Percentiles rank a stretch among this genome's conserved stretches.
These are phyloP conservation scores for Morella rubra DNA, from an alignment of 306 rosid species.

Conservation along the genomic window DNA sequence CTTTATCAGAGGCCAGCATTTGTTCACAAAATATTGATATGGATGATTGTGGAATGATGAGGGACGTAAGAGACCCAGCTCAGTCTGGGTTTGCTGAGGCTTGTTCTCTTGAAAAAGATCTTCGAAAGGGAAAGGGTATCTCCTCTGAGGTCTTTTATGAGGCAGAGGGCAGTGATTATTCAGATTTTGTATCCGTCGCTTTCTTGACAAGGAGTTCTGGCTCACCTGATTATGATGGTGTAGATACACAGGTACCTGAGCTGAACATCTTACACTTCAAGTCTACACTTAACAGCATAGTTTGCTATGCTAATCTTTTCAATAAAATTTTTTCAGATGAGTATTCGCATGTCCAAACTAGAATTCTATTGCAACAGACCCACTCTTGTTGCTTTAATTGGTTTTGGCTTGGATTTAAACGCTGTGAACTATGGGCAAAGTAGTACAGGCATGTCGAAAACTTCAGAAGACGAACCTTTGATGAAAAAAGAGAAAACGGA, in stretches of 20 bases:
- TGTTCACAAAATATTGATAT: conserved; percentile 44
- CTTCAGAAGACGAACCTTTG: conserved; percentile 44
- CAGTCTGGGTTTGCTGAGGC: conserved; percentile 55
- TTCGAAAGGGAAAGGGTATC: conserved; percentile 46
- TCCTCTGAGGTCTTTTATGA: conserved; percentile 68
- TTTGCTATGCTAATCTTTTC: conserved; percentile 28
- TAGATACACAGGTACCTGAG: conserved; percentile 81
- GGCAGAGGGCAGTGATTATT: conserved; percentile 63
- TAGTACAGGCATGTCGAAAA: conserved; percentile 27
- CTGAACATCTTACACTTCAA: conserved; percentile 23
- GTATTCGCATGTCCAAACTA: conserved; percentile 80
- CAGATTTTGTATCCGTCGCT: conserved; percentile 69
- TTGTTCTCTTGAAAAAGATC: conserved; percentile 55
- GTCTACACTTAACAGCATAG: conserved; percentile 7
- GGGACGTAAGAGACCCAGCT: conserved; percentile 29
- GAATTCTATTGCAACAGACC: conserved; percentile 93
- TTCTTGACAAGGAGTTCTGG: conserved; percentile 67
- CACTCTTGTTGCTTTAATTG: conserved; percentile 84
- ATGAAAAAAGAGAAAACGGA: conserved; percentile 61
- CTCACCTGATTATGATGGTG: conserved; percentile 82
- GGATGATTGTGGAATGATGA: conserved; percentile 38
- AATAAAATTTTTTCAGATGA: conserved; percentile 62
- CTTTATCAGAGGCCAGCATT: conserved; percentile 55
- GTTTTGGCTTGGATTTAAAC: conserved; percentile 76
- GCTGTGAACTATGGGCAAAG: conserved; percentile 39